These are phyloP conservation scores for Strigomonas culicis DNA, from an alignment of 208 protist genomes.

Conservation along the genomic window DNA sequence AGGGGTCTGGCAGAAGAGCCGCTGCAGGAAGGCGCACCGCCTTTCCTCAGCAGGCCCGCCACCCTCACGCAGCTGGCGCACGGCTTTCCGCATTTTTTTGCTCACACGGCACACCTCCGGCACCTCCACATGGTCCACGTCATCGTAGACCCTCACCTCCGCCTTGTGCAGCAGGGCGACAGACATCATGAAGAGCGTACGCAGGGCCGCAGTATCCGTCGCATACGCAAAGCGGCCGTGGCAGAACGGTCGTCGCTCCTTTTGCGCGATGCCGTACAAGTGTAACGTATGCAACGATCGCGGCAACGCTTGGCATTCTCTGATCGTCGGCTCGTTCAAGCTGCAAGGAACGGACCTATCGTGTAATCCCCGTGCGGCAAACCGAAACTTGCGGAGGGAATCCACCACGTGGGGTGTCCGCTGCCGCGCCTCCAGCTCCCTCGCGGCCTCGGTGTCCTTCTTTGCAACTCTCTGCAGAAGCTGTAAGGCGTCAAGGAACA, in stretches of 20 bases:
- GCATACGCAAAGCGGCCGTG: neutral
- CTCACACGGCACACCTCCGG: neutral
- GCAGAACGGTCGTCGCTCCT: neutral
- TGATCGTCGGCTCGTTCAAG: no score
- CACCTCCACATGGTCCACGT: neutral
- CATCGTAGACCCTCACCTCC: neutral
- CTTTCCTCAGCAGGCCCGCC: neutral
- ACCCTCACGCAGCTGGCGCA: neutral
- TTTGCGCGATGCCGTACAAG: neutral
- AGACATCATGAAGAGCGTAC: neutral
- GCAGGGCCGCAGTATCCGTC: neutral
- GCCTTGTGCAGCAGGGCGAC: neutral
- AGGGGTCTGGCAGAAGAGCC: neutral
- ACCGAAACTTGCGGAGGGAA: no score
- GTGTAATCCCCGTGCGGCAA: no score
- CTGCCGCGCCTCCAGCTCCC: no score
- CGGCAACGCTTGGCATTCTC: neutral
- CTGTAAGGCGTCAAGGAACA: no score
- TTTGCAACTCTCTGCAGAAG: no score
- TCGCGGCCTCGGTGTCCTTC: no score
- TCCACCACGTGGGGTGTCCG: no score
- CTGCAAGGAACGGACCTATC: no score
- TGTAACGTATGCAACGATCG: neutral
- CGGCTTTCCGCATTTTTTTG: neutral
- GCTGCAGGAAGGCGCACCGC: neutral